Evolutionary conservation across 139 green algal species (phyloP).

Genomic region (Trebouxia sp.): DNA sequence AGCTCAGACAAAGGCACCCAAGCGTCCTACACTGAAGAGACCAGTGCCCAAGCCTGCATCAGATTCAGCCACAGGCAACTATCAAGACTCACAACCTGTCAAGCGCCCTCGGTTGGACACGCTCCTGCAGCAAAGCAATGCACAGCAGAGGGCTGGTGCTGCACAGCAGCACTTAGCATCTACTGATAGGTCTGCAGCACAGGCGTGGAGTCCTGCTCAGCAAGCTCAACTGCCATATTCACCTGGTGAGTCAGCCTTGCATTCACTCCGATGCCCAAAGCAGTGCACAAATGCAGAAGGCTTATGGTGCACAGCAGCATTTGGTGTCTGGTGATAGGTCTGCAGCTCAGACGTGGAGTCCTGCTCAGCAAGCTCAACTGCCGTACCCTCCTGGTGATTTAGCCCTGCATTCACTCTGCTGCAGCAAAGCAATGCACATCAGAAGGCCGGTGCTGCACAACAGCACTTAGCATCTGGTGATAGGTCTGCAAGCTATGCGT

Average conservation of each 20-base stretch:
- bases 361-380: not conserved
- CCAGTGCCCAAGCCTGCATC: not conserved
- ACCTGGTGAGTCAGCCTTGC: not conserved
- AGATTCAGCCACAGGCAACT: not conserved
- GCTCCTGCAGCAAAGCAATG: not conserved
- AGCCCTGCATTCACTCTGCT: too few relatives aligned
- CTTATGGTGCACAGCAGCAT: not conserved
- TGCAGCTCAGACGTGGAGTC: not conserved
- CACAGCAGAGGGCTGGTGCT: not conserved
- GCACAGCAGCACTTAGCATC: not conserved
- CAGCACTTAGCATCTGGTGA: not conserved
- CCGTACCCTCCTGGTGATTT: conserved; percentile 1
- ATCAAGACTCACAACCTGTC: not conserved
- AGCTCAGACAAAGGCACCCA: not conserved
- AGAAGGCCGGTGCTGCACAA: not conserved
- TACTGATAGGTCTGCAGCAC: not conserved
- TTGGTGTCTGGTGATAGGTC: not conserved
- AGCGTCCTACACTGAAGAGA: not conserved
- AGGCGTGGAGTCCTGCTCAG: conserved; percentile 8
- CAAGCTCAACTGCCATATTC: not conserved
- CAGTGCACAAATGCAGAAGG: not conserved
- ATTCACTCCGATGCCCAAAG: not conserved
- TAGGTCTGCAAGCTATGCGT: not conserved
- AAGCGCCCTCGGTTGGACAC: not conserved
- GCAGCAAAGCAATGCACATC: not conserved